These are phyloP conservation scores for Cercis canadensis DNA, from an alignment of 306 rosid species.

Conservation along the genomic window DNA sequence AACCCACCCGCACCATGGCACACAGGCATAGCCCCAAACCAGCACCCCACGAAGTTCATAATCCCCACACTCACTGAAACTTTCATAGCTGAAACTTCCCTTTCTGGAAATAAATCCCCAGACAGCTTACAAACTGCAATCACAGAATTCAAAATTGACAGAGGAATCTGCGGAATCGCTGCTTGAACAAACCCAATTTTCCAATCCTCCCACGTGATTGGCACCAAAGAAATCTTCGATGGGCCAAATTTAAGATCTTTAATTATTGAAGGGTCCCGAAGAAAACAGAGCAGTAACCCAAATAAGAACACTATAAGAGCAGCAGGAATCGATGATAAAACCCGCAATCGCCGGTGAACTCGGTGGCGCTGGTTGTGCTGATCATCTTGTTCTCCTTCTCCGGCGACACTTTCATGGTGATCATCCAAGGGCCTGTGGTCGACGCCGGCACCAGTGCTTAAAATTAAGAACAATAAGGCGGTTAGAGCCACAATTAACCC, in stretches of 20 bases:
- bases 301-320: constrained; percentile 69
- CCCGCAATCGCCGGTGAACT: constrained; percentile 30
- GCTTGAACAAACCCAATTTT: constrained; percentile 69
- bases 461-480: constrained; percentile 55
- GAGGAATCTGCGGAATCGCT: constrained; percentile 80
- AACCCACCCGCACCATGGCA: constrained; percentile 92
- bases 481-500: constrained; percentile 62
- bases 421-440: neutral
- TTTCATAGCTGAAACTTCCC: constrained; percentile 70
- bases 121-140: constrained; percentile 83
- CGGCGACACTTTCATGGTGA: too few relatives aligned
- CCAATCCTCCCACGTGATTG: constrained; percentile 73
- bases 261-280: constrained; percentile 64
- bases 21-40: constrained; percentile 94
- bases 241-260: constrained; percentile 62
- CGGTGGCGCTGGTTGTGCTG: neutral
- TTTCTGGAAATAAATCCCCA: constrained; percentile 74
- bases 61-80: constrained; percentile 73
- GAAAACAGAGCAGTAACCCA: constrained; percentile 60
- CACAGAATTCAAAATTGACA: constrained; percentile 73
- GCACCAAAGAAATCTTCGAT: constrained; percentile 43
- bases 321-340: constrained; percentile 58
- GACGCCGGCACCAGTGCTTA: constrained; percentile 77
- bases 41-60: constrained; percentile 83
- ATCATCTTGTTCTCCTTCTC: neutral